A percentile compares a stretch with the other conserved stretches of the same genome.
Conservation (phyloP, 768 basidiomycete genomes). For the Royoungia palumana region DNA sequence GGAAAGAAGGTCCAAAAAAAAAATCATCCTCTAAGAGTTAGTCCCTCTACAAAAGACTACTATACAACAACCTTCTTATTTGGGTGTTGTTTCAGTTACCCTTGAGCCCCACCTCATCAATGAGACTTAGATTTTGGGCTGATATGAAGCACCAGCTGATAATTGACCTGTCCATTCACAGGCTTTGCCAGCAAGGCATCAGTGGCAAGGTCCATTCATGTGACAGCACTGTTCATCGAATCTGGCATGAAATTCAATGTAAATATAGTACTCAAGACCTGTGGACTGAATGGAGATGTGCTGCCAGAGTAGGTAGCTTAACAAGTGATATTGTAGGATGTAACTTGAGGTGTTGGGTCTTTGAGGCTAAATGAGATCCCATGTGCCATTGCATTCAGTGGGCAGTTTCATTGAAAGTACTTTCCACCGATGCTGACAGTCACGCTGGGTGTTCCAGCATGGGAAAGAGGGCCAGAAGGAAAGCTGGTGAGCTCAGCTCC, state of each 20-base stretch:
- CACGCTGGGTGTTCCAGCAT: conserved; percentile 35
- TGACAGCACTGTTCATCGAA: conserved; percentile 46
- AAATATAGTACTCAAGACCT: conserved; percentile 42
- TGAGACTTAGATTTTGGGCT: conserved; percentile 21
- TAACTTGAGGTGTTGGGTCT: conserved; percentile 38
- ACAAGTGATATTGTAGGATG: conserved; percentile 32
- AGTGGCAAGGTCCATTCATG: conserved; percentile 59
- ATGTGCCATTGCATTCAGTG: conserved; percentile 49
- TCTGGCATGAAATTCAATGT: conserved; percentile 48
- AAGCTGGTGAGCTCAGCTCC: conserved; percentile 43
- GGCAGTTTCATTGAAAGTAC: conserved; percentile 44
- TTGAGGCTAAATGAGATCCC: conserved; percentile 48
- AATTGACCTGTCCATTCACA: conserved; percentile 45
- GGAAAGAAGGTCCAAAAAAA: too few relatives aligned
- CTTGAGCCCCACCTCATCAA: conserved; percentile 32
- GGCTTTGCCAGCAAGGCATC: conserved; percentile 52
- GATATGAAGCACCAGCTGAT: conserved; percentile 47
- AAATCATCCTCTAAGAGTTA: too few relatives aligned
- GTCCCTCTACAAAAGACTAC: too few relatives aligned
- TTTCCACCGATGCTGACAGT: conserved; percentile 44
- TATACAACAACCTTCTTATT: too few relatives aligned
- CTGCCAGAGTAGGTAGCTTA: conserved; percentile 19
- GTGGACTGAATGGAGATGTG: conserved; percentile 33
- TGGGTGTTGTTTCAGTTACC: too few relatives aligned
- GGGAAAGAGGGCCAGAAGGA: conserved; percentile 25